Evolutionary conservation across 176 grass and related monocot species (phyloP).

Genomic region (Zea mays): Zm-B73-REFERENCE-NAM-5.0 NC_050097.1:215392501-215393000

Average conservation of each 20-base stretch:
- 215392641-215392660: background rate
- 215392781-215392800: background rate
- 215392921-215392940: conserved; percentile 13
- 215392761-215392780: background rate
- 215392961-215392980: conserved; percentile 65
- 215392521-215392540: background rate
- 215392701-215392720: background rate
- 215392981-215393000: conserved; percentile 58
- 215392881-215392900: background rate
- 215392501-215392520: background rate
- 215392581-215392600: background rate
- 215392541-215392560: background rate
- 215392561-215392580: background rate
- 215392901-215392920: background rate
- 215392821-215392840: background rate
- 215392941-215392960: conserved; percentile 16
- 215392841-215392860: background rate
- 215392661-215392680: background rate
- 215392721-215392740: background rate
- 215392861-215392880: background rate
- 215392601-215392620: background rate
- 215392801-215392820: background rate
- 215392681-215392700: background rate
- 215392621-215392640: background rate
- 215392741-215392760: background rate